Conservation (phyloP, 83 land plant species). For the Thuja plicata region DNA sequence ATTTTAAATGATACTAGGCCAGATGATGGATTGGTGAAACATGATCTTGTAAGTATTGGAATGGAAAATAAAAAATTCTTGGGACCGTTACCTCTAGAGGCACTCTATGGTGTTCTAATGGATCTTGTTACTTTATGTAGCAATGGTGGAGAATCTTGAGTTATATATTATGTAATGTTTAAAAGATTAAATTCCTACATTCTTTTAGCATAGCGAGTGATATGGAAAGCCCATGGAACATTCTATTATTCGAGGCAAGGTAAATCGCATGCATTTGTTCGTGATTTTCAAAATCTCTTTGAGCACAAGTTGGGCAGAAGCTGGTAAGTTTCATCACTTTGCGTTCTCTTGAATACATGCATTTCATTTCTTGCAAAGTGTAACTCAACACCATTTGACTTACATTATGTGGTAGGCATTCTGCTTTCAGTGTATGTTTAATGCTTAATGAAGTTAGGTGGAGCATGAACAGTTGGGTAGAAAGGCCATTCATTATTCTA, state of each 20-base stretch:
- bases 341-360: not conserved
- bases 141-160: conserved; percentile 18
- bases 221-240: not conserved
- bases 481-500: not conserved
- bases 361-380: not conserved
- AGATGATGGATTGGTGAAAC: conserved; percentile 26
- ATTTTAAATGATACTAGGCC: conserved; percentile 40
- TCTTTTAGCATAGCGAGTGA: not conserved
- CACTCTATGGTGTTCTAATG: conserved; percentile 61
- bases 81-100: conserved; percentile 59
- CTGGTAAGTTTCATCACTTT: not conserved
- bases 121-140: conserved; percentile 63
- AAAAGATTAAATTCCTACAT: not conserved
- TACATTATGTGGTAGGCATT: not conserved
- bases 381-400: not conserved
- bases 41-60: conserved; percentile 19
- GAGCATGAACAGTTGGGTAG: conserved; percentile 3
- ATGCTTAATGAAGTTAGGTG: not conserved
- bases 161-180: not conserved
- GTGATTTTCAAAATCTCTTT: not conserved
- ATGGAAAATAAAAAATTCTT: conserved; percentile 44
- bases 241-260: not conserved
- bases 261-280: not conserved
- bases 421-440: not conserved
- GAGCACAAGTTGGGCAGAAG: not conserved